These are phyloP conservation scores for Exophiala lecanii-corni DNA, from an alignment of 2,329 filamentous ascomycete genomes.

Conservation along the genomic window DNA sequence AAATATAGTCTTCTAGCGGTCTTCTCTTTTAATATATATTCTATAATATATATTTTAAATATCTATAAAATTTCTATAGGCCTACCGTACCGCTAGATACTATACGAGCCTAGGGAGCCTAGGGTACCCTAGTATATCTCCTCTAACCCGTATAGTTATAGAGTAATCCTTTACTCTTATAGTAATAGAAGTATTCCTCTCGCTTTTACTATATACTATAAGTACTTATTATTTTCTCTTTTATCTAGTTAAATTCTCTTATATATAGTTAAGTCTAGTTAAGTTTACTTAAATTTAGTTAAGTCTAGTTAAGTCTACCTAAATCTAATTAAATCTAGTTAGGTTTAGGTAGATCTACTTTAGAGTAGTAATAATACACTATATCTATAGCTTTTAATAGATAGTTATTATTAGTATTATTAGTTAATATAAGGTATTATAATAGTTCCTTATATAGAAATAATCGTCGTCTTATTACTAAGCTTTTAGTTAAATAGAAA, in stretches of 20 bases:
- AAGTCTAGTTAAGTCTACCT: too few species aligned
- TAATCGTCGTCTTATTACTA: too few species aligned
- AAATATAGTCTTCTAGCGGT: conserved; percentile 5
- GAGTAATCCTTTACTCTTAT: too few species aligned
- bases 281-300: not conserved
- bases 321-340: too few species aligned
- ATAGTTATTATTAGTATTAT: too few species aligned
- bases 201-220: too few species aligned
- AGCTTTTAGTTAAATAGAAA: too few species aligned
- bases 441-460: too few species aligned
- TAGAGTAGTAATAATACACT: too few species aligned
- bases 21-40: conserved; percentile 1
- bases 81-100: conserved; percentile 5
- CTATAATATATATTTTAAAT: conserved; percentile 4
- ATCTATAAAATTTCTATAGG: not conserved
- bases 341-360: too few species aligned
- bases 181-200: conserved; percentile 1
- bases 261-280: conserved; percentile 1
- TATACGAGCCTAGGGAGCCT: not conserved
- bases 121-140: not conserved
- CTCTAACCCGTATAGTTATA: not conserved
- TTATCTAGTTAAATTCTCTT: not conserved
- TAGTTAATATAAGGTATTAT: too few species aligned
- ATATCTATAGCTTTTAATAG: too few species aligned
- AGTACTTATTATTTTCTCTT: not conserved